Conservation (phyloP, 345 rosid species). For the Eucalyptus caleyi region DNA sequence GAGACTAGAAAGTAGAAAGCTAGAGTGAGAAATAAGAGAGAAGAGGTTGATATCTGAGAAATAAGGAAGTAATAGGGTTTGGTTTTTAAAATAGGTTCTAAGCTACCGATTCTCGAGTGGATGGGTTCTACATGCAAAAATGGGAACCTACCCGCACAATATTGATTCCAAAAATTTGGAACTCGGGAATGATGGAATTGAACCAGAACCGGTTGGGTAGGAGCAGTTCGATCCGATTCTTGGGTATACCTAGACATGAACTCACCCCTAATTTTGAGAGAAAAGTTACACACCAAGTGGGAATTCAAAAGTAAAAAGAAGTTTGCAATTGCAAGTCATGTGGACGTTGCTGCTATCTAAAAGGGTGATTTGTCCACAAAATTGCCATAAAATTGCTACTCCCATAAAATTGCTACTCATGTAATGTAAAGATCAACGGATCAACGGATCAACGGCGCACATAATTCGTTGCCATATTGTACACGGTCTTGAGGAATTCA, state of each 20-base stretch:
- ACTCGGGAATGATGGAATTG: fast-evolving
- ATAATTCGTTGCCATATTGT: not conserved
- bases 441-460: not conserved
- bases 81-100: not conserved
- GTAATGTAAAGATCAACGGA: not conserved
- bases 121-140: not conserved
- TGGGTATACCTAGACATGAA: not conserved
- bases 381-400: not conserved
- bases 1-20: not conserved
- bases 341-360: not conserved
- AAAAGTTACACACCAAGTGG: not conserved
- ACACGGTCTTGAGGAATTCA: no score
- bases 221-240: fast-evolving
- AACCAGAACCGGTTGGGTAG: fast-evolving
- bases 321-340: not conserved
- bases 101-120: not conserved
- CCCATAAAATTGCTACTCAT: not conserved
- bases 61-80: not conserved
- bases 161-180: not conserved
- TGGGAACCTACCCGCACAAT: not conserved
- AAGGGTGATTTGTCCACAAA: not conserved
- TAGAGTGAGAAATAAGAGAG: not conserved
- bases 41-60: not conserved
- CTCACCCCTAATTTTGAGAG: not conserved
- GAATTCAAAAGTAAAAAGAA: not conserved